Conservation (phyloP, 805 yeast genomes). For the Kodamaea hsintzibuensis region DNA sequence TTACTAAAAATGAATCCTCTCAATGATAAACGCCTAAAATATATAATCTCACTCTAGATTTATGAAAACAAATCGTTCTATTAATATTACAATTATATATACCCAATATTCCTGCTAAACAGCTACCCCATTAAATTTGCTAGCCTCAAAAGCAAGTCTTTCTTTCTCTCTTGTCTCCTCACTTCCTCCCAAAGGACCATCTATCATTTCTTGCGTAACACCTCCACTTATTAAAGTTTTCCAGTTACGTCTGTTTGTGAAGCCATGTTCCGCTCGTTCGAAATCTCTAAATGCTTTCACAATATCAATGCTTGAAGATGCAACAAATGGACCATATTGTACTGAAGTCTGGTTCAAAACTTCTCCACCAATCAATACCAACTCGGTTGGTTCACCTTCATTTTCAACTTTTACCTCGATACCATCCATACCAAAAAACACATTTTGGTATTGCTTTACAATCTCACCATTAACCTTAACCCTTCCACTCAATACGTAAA, state of each 20-base stretch:
- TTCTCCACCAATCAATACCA: constrained; percentile 77
- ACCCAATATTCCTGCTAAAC: neutral
- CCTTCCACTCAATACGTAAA: constrained; percentile 66
- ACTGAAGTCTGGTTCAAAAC: constrained; percentile 72
- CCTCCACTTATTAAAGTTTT: constrained; percentile 47
- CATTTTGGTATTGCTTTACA: constrained; percentile 49
- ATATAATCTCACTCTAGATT: too few relatives aligned
- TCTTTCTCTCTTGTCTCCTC: constrained; percentile 30
- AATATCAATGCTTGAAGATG: constrained; percentile 63
- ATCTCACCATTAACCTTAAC: constrained; percentile 41
- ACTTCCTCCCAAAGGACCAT: constrained; percentile 38
- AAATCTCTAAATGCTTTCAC: constrained; percentile 72
- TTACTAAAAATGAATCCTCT: too few relatives aligned
- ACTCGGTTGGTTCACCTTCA: constrained; percentile 41
- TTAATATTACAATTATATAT: too few relatives aligned
- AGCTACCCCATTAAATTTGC: neutral
- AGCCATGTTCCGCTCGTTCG: constrained; percentile 67
- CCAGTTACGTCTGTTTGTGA: constrained; percentile 66
- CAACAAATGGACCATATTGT: constrained; percentile 93
- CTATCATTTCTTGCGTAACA: constrained; percentile 43
- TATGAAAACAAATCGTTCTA: too few relatives aligned
- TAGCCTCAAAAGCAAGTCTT: constrained; percentile 3
- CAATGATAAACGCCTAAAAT: too few relatives aligned
- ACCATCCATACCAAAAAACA: constrained; percentile 73
- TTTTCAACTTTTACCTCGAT: constrained; percentile 47